Evolutionary conservation across 257 asterid species (phyloP), one percentile per base, ranked within the genome.

Genomic region (Echium plantagineum): DNA sequence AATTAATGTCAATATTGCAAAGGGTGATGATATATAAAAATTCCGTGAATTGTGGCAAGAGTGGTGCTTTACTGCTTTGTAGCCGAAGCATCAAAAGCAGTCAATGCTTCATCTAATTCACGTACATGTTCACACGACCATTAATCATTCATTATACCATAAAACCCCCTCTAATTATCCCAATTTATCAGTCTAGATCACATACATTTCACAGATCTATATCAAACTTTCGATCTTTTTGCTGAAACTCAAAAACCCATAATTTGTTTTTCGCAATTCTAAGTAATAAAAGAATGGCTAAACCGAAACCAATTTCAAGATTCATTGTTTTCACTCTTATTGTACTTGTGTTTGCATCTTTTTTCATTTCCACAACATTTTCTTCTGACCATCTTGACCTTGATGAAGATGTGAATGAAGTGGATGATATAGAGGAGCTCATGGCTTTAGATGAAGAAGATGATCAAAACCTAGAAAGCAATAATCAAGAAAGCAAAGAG

Each of bases 391-490:
- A 69, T 7, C 46, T 58, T 32, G 28, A 21, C 56, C 58, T 71
- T 31, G 71, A 60, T 55, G 61, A 74, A 32, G 94, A 78, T 9
- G 67, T 7, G 83, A 69, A 15, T 35, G 94, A 86, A 52, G 15
- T 63, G 8, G 89, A 76, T 17, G 91, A 60, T 69, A 62, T 93
- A 10, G 77, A 93, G 58, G 85, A 93, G 48, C 96, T 93, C 65
- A 81, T 93, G 7, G 94, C 95, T 32, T 77, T 93, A 59, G 99
- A 89, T 32, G 85, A 76, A 57, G 85, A 79, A 68, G 86, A 69
- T 52, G 78, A 48, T 26, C 85, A 60, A 67, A 68, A 62, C 71
- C 74, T 61, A 64, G 75, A 48, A 19, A 74, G 60, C 57, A 7
- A 65, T 51, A 64, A 67, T 58, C 56, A 32, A 18, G 87, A 83